Evolutionary conservation across 2,329 filamentous ascomycete genomes (phyloP), one percentile per base, ranked within the genome.

Genomic region (Colletotrichum echinochloae): DNA sequence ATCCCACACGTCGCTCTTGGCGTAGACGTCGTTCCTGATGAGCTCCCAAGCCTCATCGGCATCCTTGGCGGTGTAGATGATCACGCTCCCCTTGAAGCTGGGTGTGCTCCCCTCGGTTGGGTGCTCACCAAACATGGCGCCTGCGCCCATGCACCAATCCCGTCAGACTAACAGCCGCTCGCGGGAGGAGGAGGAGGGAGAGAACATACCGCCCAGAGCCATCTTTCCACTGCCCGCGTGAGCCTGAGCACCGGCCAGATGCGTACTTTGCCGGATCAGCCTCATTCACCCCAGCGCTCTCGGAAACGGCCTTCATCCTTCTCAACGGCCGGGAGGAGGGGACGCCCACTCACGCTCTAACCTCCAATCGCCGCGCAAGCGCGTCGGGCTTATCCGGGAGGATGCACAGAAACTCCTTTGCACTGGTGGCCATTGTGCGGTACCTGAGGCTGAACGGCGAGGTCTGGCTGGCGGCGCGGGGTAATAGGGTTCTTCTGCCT

Each of bases 1-100:
- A 56, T 76, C 73, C 73, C 74, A 76, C 1, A 76, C 75, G 6
- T 70, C 75, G 14, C 57, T 71, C 23, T 60, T 72, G 26, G 74
- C 71, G 41, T 76, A 76, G 1, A 74, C 18, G 3, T 76, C 75
- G 0, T 74, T 66, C 28, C 66, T 51, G 16, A 76, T 74, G 28
- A 76, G 65, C 26, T 66, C 54, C 12, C 69, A 72, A 14, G 74
- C 75, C 61, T 75, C 64, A 16, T 70, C 67, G 57, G 64, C 67
- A 23, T 61, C 41, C 35, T 46, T 44, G 23, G 57, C 67, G 0
- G 67, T 67, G 64, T 67, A 70, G 37, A 70, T 67, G 23, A 70
- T 33, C 18, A 62, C 66, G 52, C 67, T 70, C 5, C 67, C 67
- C 46, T 62, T 70, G 37, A 70, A 70, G 16, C 37, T 51, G 30